Percentiles rank a stretch among this genome's conserved stretches.
These are phyloP conservation scores for Epicoccum nigrum DNA, from an alignment of 2,329 filamentous ascomycete species.

Conservation along the genomic window DNA sequence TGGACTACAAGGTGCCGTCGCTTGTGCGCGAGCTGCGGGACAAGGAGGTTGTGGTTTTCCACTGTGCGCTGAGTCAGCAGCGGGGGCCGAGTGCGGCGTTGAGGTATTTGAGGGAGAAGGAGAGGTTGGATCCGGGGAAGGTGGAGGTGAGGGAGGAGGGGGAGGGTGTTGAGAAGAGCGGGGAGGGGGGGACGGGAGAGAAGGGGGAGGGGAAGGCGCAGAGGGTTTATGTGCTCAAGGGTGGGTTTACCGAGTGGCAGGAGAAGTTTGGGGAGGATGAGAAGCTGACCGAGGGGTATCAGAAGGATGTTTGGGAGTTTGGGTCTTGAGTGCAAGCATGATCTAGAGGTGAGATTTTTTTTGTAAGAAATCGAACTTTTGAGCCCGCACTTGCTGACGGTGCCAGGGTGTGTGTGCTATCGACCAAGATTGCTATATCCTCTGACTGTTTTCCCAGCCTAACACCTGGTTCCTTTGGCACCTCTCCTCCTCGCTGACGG, in stretches of 20 bases:
- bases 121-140: conserved; percentile 53
- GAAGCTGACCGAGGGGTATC: conserved; percentile 81
- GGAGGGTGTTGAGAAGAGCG: conserved; percentile 10
- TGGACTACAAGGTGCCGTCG: conserved; percentile 80
- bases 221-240: conserved; percentile 79
- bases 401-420: neutral
- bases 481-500: conserved; percentile 1
- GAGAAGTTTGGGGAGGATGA: conserved; percentile 78
- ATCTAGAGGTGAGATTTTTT: no score
- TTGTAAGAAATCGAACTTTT: neutral
- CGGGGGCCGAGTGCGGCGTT: conserved; percentile 85
- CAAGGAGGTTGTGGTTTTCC: conserved; percentile 87
- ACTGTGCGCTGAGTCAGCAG: conserved; percentile 91
- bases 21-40: conserved; percentile 78
- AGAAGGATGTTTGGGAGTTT: conserved; percentile 80
- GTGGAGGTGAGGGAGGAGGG: conserved; percentile 18
- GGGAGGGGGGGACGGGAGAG: conserved; percentile 23
- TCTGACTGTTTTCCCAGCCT: conserved; percentile 9
- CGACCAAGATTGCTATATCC: neutral
- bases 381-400: neutral
- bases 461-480: neutral
- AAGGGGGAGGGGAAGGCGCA: conserved; percentile 54
- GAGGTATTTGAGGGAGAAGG: conserved; percentile 75
- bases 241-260: conserved; percentile 90
- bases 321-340: neutral